These are phyloP conservation scores for Terana coerulea DNA, from an alignment of 768 basidiomycete genomes.

Conservation along the genomic window DNA sequence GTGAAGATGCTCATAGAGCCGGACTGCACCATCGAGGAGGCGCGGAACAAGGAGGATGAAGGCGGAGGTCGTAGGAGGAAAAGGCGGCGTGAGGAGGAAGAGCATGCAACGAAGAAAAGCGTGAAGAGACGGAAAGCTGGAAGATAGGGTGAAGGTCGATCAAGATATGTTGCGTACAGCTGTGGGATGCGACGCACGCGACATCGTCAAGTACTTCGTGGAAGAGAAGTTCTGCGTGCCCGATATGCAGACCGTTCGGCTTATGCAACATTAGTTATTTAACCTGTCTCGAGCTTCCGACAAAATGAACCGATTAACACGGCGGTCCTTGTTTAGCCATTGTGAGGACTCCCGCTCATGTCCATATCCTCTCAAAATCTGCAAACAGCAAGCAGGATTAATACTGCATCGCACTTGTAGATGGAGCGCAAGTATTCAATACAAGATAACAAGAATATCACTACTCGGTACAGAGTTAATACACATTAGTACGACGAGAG, in stretches of 20 bases:
- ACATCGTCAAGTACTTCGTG: slow-evolving; percentile 69
- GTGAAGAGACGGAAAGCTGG: slow-evolving; percentile 51
- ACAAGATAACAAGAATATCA: no score
- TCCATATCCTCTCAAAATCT: no score
- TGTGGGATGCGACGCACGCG: slow-evolving; percentile 57
- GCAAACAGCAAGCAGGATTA: no score
- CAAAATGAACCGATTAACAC: no score
- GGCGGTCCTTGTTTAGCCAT: no score
- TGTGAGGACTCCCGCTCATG: no score
- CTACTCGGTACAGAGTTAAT: no score
- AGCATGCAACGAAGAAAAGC: slow-evolving; percentile 9
- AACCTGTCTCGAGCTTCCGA: no score
- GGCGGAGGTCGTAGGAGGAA: neutral
- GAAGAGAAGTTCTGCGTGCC: slow-evolving; percentile 70
- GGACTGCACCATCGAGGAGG: slow-evolving; percentile 8
- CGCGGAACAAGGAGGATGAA: neutral
- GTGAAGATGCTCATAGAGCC: slow-evolving; percentile 78
- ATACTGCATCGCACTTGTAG: no score
- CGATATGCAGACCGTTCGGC: slow-evolving; percentile 60
- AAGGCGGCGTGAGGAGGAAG: neutral
- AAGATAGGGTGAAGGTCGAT: slow-evolving; percentile 55
- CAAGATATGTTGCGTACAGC: slow-evolving; percentile 62
- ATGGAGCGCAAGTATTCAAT: no score
- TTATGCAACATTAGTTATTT: slow-evolving; percentile 27
- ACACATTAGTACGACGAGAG: no score